A percentile compares a stretch with the other conserved stretches of the same genome.
Conservation (phyloP, 208 protist genomes). For the Paratrypanosoma confusum region DNA sequence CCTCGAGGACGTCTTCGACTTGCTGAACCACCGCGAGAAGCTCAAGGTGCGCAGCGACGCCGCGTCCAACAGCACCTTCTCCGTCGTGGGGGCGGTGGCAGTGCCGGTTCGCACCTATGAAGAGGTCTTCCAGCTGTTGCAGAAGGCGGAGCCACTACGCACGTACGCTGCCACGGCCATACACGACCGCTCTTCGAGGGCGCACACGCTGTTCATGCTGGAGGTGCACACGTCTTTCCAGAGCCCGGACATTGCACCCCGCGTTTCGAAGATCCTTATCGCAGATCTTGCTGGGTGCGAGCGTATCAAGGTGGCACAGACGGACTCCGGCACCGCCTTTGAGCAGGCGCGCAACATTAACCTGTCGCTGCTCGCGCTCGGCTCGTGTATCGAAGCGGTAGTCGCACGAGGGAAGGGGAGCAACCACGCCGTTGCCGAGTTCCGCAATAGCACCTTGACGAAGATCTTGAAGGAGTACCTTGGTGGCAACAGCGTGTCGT, state of each 20-base stretch:
- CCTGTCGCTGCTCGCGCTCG: constrained; percentile 63
- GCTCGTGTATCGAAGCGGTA: constrained; percentile 74
- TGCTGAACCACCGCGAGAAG: constrained; percentile 77
- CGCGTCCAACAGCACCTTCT: constrained; percentile 72
- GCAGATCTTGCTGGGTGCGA: constrained; percentile 77
- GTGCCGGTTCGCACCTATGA: constrained; percentile 62
- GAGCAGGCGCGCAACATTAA: constrained; percentile 83
- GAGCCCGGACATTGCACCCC: constrained; percentile 35
- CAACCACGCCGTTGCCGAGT: constrained; percentile 46
- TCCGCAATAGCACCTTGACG: constrained; percentile 75
- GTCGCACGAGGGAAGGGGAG: constrained; percentile 26
- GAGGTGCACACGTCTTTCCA: constrained; percentile 61
- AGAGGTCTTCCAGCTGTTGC: constrained; percentile 74
- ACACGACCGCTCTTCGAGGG: constrained; percentile 72
- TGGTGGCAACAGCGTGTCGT: constrained; percentile 75
- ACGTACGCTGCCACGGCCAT: constrained; percentile 84
- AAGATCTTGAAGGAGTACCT: constrained; percentile 82
- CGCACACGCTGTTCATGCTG: constrained; percentile 75
- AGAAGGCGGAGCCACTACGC: constrained; percentile 70
- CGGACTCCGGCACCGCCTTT: constrained; percentile 54
- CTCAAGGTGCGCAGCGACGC: constrained; percentile 85
- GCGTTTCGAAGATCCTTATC: constrained; percentile 55
- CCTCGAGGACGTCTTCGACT: constrained; percentile 91
- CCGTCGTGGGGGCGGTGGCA: constrained; percentile 70
- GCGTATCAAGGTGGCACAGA: constrained; percentile 63